These are phyloP conservation scores for Oryza brachyantha DNA, from an alignment of 176 grass and related monocot genomes.

Conservation along the genomic window DNA sequence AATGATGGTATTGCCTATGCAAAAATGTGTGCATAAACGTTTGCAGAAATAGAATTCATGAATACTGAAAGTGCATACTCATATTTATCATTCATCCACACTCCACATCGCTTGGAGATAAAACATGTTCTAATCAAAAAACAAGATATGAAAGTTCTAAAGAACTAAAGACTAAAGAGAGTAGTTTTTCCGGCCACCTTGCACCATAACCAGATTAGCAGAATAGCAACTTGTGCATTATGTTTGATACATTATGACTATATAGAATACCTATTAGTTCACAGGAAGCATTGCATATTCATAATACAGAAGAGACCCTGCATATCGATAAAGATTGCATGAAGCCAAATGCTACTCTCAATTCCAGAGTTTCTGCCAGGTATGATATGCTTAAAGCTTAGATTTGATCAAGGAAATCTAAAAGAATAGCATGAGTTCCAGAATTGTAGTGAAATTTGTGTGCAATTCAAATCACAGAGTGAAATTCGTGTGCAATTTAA, in stretches of 20 bases:
- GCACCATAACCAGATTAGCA: constrained; percentile 7
- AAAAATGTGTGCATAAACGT: neutral
- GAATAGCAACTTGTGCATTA: neutral
- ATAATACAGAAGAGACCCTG: neutral
- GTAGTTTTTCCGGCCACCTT: neutral
- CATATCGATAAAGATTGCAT: constrained; percentile 21
- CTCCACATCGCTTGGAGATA: neutral
- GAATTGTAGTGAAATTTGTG: neutral
- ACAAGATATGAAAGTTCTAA: neutral
- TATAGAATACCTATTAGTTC: neutral
- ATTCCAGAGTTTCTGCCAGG: neutral
- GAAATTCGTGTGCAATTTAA: neutral
- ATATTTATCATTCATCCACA: neutral
- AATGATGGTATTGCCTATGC: constrained; percentile 34
- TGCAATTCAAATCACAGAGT: neutral
- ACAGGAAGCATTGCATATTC: constrained; percentile 1
- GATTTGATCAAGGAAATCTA: neutral
- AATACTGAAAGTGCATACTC: neutral
- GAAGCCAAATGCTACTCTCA: neutral
- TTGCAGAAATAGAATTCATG: neutral
- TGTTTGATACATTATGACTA: neutral
- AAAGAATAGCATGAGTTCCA: neutral
- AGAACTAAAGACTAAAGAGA: neutral
- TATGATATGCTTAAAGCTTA: neutral
- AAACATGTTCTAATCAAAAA: neutral